Evolutionary conservation across 2,329 filamentous ascomycete species (phyloP).

Genomic region (Colletotrichum sp.): DNA sequence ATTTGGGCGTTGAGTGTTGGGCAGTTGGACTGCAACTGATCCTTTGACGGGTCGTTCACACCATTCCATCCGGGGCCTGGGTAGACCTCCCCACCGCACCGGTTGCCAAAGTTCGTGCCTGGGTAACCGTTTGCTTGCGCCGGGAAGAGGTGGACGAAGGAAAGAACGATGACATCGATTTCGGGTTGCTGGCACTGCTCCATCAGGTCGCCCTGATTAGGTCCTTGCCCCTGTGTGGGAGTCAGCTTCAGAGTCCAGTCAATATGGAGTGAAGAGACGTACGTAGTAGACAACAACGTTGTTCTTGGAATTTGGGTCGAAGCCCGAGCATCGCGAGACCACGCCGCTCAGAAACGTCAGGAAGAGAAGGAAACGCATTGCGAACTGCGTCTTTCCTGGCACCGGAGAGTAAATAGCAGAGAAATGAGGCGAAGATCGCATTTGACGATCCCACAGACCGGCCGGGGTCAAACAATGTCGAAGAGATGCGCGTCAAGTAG

Average conservation of each 20-base stretch:
- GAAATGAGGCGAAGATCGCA: not conserved
- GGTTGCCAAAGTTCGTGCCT: conserved; percentile 46
- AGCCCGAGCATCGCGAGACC: conserved; percentile 15
- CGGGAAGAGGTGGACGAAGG: conserved; percentile 46
- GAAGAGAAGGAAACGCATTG: not conserved
- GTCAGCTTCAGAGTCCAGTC: not conserved
- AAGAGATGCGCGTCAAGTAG: not conserved
- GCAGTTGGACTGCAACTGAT: conserved; percentile 38
- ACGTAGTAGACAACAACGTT: conserved; percentile 51
- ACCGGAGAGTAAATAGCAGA: not conserved
- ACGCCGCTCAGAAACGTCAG: not conserved
- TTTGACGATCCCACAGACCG: not conserved
- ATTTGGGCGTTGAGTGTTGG: conserved; percentile 39
- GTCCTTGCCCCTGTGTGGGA: conserved; percentile 41
- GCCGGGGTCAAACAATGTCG: not conserved
- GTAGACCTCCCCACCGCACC: conserved; percentile 38
- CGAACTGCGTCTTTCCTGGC: not conserved
- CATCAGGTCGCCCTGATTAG: conserved; percentile 38
- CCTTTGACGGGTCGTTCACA: conserved; percentile 30
- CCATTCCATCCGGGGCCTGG: conserved; percentile 36
- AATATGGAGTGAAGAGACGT: not conserved
- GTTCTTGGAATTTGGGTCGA: conserved; percentile 35
- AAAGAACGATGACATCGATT: conserved; percentile 48
- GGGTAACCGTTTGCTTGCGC: conserved; percentile 46
- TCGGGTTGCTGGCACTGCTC: conserved; percentile 41